A percentile compares a stretch with the other conserved stretches of the same genome.
Conservation (phyloP, 2,329 filamentous ascomycete genomes). For the Cephalotrichum gorgonifer region DNA sequence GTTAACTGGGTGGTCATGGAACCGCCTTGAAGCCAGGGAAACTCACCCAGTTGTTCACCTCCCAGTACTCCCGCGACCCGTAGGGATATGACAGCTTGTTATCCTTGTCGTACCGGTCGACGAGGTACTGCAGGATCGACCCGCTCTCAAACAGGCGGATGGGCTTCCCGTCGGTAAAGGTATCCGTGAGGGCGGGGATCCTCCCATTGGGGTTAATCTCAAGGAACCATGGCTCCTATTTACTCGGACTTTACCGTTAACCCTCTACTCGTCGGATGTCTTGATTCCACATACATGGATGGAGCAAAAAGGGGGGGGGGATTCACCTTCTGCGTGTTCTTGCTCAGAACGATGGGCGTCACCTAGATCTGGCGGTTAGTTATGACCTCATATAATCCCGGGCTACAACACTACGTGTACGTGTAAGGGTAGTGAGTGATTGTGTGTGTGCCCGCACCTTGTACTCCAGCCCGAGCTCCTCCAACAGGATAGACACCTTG, state of each 20-base stretch:
- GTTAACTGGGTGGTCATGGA: slow-evolving; percentile 5
- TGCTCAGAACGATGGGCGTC: slow-evolving; percentile 58
- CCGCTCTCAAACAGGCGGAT: slow-evolving; percentile 78
- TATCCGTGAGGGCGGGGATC: slow-evolving; percentile 80
- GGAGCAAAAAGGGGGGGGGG: background rate
- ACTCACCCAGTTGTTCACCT: slow-evolving; percentile 66
- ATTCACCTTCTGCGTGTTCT: slow-evolving; percentile 62
- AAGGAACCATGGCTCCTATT: slow-evolving; percentile 66
- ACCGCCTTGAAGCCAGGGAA: background rate
- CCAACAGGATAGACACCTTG: slow-evolving; percentile 78
- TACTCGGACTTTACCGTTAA: background rate
- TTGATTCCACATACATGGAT: no score
- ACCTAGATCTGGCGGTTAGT: slow-evolving; percentile 24
- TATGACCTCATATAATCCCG: no score
- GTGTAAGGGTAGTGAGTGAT: background rate
- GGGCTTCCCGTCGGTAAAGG: slow-evolving; percentile 57
- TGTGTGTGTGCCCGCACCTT: slow-evolving; percentile 36
- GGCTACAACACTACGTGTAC: background rate
- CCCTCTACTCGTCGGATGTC: background rate
- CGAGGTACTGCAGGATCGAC: slow-evolving; percentile 74
- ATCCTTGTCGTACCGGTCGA: slow-evolving; percentile 70
- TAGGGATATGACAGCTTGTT: slow-evolving; percentile 72
- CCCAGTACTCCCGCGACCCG: slow-evolving; percentile 65
- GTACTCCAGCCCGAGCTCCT: slow-evolving; percentile 78
- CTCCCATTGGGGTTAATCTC: slow-evolving; percentile 89